Evolutionary conservation across 2,329 filamentous ascomycete genomes (phyloP).

Genomic region (Exophiala mesophila): DNA sequence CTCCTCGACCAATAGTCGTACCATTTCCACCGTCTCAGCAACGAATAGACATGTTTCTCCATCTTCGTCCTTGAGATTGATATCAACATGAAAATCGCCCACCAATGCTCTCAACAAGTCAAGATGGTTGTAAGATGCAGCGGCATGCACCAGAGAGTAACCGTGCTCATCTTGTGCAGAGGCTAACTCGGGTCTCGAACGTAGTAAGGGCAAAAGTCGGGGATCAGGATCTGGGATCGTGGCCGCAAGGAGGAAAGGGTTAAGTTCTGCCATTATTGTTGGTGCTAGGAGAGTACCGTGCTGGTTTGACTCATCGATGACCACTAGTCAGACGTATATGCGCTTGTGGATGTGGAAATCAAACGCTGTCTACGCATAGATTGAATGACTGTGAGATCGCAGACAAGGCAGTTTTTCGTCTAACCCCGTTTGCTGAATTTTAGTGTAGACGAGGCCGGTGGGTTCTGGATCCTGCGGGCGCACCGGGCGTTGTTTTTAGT

Average conservation of each 20-base stretch:
- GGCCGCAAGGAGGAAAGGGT: constrained; percentile 71
- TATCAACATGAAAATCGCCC: constrained; percentile 68
- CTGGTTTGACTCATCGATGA: no score
- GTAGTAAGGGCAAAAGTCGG: constrained; percentile 68
- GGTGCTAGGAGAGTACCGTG: no score
- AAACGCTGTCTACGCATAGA: no score
- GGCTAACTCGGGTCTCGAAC: constrained; percentile 69
- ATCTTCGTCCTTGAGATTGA: constrained; percentile 84
- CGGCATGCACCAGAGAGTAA: constrained; percentile 90
- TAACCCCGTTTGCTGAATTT: no score
- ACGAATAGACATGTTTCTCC: constrained; percentile 92
- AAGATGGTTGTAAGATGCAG: constrained; percentile 84
- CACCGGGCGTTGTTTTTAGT: no score
- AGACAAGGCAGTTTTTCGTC: no score
- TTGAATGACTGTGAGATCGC: no score
- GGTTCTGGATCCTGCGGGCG: no score
- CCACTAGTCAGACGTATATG: no score
- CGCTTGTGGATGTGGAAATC: no score
- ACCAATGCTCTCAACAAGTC: constrained; percentile 72
- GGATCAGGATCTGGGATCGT: constrained; percentile 60
- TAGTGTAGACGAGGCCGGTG: no score
- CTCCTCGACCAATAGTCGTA: constrained; percentile 75
- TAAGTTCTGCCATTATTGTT: constrained; percentile 35
- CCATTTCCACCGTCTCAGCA: constrained; percentile 74
- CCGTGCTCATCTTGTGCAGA: constrained; percentile 80